Conservation (phyloP, 176 grass and related monocot species). For the Guadua angustifolia region DNA sequence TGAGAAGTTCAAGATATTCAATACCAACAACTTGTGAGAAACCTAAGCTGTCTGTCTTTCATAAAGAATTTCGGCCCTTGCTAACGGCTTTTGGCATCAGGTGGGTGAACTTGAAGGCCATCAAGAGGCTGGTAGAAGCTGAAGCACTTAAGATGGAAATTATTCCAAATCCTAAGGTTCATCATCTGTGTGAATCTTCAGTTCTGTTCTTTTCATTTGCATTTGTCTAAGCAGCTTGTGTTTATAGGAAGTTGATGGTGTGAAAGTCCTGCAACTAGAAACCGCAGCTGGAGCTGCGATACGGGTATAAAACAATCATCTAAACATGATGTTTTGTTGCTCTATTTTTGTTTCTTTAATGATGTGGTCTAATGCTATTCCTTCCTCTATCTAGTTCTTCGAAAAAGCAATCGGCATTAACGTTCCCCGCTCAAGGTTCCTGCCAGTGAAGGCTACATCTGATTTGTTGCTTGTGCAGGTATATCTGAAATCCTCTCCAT, state of each 20-base stretch:
- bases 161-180: conserved; percentile 97
- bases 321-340: conserved; percentile 8
- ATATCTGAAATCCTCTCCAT: conserved; percentile 30
- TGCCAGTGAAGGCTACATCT: conserved; percentile 96
- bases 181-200: background rate
- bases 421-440: conserved; percentile 83
- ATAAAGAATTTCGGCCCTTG: background rate
- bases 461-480: conserved; percentile 99
- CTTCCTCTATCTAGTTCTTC: conserved; percentile 70
- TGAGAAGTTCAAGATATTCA: conserved; percentile 99
- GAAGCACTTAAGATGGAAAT: conserved; percentile 99
- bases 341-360: conserved; percentile 5
- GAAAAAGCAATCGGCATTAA: conserved; percentile 91
- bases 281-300: conserved; percentile 97
- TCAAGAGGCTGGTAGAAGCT: conserved; percentile 95
- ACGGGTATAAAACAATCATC: conserved; percentile 55
- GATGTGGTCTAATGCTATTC: conserved; percentile 15
- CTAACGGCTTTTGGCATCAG: conserved; percentile 58
- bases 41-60: background rate
- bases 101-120: conserved; percentile 99
- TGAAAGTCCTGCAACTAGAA: conserved; percentile 95
- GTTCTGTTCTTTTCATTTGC: background rate
- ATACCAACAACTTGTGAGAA: conserved; percentile 96
- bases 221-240: conserved; percentile 45
- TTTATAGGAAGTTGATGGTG: conserved; percentile 87